Evolutionary conservation across 495 filamentous ascomycete species (phyloP).

Genomic region (Aspergillus saccharolyticus): DNA sequence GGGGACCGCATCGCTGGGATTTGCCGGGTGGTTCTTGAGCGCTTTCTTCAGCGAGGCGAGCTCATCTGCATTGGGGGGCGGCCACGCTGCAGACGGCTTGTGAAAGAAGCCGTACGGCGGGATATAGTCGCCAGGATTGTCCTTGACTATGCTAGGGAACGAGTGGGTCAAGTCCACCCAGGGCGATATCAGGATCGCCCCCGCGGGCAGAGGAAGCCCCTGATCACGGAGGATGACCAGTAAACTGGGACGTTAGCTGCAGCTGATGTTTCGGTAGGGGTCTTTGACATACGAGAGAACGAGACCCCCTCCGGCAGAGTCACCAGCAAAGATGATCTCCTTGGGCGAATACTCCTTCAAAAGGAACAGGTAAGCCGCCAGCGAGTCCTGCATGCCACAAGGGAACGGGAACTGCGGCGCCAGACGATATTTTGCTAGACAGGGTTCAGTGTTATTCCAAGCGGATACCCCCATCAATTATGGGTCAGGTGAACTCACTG

Average conservation of each 20-base stretch:
- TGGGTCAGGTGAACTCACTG: constrained; percentile 30
- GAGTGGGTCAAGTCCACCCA: constrained; percentile 95
- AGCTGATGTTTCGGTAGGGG: background rate
- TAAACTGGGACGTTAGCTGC: constrained; percentile 45
- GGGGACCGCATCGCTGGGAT: background rate
- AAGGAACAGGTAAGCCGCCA: constrained; percentile 81
- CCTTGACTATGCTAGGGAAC: constrained; percentile 77
- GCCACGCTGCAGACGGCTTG: constrained; percentile 79
- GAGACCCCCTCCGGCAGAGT: constrained; percentile 90
- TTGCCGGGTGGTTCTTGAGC: constrained; percentile 10
- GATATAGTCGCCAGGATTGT: constrained; percentile 77
- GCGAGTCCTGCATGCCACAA: constrained; percentile 80
- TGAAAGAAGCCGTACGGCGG: constrained; percentile 82
- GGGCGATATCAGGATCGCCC: constrained; percentile 83
- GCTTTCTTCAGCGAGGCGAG: constrained; percentile 39
- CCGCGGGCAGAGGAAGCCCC: constrained; percentile 76
- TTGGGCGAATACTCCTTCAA: constrained; percentile 66
- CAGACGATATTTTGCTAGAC: constrained; percentile 68
- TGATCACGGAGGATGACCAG: constrained; percentile 77
- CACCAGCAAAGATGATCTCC: constrained; percentile 79
- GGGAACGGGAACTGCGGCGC: constrained; percentile 94
- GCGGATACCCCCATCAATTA: no score
- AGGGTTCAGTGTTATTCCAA: constrained; percentile 9
- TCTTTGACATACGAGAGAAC: constrained; percentile 51
- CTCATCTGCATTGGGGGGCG: constrained; percentile 80